Evolutionary conservation across 257 asterid species (phyloP), one percentile per base, ranked within the genome.

Genomic region (Fraxinus anomala): DNA sequence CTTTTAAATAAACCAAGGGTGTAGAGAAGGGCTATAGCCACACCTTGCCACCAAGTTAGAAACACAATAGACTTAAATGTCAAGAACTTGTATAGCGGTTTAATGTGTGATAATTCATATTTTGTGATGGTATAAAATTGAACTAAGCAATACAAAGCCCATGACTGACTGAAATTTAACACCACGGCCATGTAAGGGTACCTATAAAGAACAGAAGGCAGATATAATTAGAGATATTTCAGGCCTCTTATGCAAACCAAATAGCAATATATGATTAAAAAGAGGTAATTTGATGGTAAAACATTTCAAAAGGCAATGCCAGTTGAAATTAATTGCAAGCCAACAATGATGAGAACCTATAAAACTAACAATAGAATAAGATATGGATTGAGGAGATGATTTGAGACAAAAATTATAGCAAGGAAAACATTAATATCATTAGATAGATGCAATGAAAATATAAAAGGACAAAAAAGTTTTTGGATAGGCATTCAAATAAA

Each of bases 1-100:
- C 98, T 93, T 91, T 86, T 80, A 67, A 95, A 71, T 77, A 93
- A 87, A 83, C 96, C 98, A 79, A 92, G 72, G 68, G 94, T 85
- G 84, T 88, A 90, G 71, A 93, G 83, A 80, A 93, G 90, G 84
- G 97, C 96, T 83, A 95, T 95, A 36, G 94, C 91, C 80, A 95
- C 87, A 82, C 99, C 99, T 90, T 95, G 99, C 99, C 98, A 95
- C 99, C 99, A 95, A 74, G 99, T 95, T 80, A 95, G 85, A 88
- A 95, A 95, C 82, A 95, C 99, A 65, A 95, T 95, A 54, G 99
- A 95, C 92, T 95, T 95, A 84, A 95, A 95, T 10, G 96, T 93
- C 89, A 93, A 80, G 83, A 95, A 95, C 86, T 95, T 95, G 90
- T 90, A 89, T 77, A 95, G 82, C 36, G 99, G 99, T 78, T 90